Base-by-base conservation (phyloP, 108 stramenopile species). In the Cyclotella cryptica region DNA sequence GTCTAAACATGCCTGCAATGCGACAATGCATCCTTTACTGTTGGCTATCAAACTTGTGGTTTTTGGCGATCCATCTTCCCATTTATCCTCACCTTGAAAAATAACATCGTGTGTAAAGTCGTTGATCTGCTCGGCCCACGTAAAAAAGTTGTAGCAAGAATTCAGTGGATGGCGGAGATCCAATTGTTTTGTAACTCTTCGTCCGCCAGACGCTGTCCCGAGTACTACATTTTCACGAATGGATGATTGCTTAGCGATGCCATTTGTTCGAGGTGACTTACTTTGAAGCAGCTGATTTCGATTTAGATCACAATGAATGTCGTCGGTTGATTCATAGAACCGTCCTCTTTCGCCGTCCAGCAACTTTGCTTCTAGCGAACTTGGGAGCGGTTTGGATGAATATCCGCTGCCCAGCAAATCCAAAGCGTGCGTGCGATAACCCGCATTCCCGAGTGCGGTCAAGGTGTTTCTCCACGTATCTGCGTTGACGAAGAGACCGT, bases 391-490 rank as follows among this genome's bases (percentile, higher is more conserved):
- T 81, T 95, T 97, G 71, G 77, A 78, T 39, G 87, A 85, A 68
- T 93, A 95, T 9, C 96, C 96, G 71, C 88, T 94, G 1, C 96
- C 96, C 60, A 88, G 89, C 27, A 97, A 72, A 58, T 97, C 96
- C 27, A 97, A 52, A 21, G 96, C 96, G 78, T 88, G 94, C 6
- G 80, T 84, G 26, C 86, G 81, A 51, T 90, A 93, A 18, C 92
- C 92, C 43, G 85, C 84, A 0, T 71, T 74, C 1, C 83, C 82
- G 49, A 90, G 62, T 2, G 26, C 65, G 7, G 12, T 52, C 22
- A 71, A 6, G 24, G 27, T 21, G 13, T 42, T 44, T 14, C 78
- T 47, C 63, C 62, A 79, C 28, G 72, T 71, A 46, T 79, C 78
- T 17, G 78, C 62, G 27, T 79, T 79, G 18, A 73, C 71, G n/a